Evolutionary conservation across 805 yeast species (phyloP).

Genomic region (Candida sakaeoensis): DNA sequence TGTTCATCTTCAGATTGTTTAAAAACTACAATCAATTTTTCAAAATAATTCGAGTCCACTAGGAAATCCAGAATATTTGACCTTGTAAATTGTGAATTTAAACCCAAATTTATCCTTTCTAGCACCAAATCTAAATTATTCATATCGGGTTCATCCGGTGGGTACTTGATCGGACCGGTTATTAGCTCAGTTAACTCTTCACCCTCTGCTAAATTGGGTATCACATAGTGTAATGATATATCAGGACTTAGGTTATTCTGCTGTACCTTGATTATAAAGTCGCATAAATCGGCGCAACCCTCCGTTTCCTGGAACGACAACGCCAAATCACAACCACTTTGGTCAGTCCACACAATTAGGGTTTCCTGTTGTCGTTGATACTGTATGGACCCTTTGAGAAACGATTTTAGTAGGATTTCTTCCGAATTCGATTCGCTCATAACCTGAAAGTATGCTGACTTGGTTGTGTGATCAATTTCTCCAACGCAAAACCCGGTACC

Average conservation of each 20-base stretch:
- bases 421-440: slow-evolving; percentile 61
- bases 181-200: slow-evolving; percentile 69
- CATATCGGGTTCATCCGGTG: slow-evolving; percentile 53
- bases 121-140: slow-evolving; percentile 52
- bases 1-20: slow-evolving; percentile 50
- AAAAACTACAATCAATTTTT: slow-evolving; percentile 50
- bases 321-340: slow-evolving; percentile 71
- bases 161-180: slow-evolving; percentile 69
- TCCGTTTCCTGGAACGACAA: slow-evolving; percentile 87
- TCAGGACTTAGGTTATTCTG: slow-evolving; percentile 51
- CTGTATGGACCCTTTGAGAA: slow-evolving; percentile 69
- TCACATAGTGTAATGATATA: slow-evolving; percentile 61
- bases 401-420: slow-evolving; percentile 59
- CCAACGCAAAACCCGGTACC: slow-evolving; percentile 93
- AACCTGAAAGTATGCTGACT: slow-evolving; percentile 62
- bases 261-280: slow-evolving; percentile 69
- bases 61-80: slow-evolving; percentile 57
- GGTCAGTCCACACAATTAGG: slow-evolving; percentile 89
- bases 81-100: slow-evolving; percentile 60
- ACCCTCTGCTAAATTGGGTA: slow-evolving; percentile 42
- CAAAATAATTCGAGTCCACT: slow-evolving; percentile 49
- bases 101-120: slow-evolving; percentile 55
- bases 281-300: slow-evolving; percentile 83
- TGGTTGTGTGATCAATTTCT: slow-evolving; percentile 38
- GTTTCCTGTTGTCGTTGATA: slow-evolving; percentile 95